Conservation (phyloP, 768 basidiomycete genomes). For the Podaxis sp. region DNA sequence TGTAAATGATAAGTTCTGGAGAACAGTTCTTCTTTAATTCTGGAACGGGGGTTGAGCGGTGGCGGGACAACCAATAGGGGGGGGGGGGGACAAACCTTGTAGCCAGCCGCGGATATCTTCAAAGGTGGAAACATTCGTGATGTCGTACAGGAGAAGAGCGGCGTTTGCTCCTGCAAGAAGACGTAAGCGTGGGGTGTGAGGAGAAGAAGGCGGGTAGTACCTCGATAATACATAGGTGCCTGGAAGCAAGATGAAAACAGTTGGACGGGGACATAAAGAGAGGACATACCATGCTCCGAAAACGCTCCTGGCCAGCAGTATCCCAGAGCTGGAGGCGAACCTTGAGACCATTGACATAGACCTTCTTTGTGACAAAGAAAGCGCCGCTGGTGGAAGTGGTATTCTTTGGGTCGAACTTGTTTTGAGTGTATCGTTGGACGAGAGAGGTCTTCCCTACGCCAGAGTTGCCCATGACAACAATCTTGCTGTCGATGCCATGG, state of each 20-base stretch:
- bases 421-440: conserved; percentile 84
- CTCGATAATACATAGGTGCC: conserved; percentile 96
- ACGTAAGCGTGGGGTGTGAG: conserved; percentile 15
- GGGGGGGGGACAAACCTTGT: conserved; percentile 51
- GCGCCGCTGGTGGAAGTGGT: conserved; percentile 90
- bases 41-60: conserved; percentile 25
- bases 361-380: conserved; percentile 92
- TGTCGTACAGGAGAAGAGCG: conserved; percentile 91
- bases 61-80: conserved; percentile 14
- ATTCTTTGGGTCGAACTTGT: conserved; percentile 85
- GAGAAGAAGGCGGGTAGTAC: conserved; percentile 24
- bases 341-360: conserved; percentile 77
- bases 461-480: conserved; percentile 89
- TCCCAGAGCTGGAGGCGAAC: conserved; percentile 90
- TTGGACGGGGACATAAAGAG: conserved; percentile 13
- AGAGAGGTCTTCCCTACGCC: conserved; percentile 90
- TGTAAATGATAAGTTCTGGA: conserved; percentile 87
- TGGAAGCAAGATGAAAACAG: conserved; percentile 26
- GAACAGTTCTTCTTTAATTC: conserved; percentile 89
- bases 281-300: conserved; percentile 76
- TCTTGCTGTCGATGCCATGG: conserved; percentile 89
- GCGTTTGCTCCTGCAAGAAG: conserved; percentile 72
- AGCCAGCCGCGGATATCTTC: conserved; percentile 91
- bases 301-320: conserved; percentile 91
- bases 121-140: conserved; percentile 85